Evolutionary conservation across 2,329 filamentous ascomycete genomes (phyloP), one percentile per base, ranked within the genome.

Genomic region (Aureobasidium sp.): DNA sequence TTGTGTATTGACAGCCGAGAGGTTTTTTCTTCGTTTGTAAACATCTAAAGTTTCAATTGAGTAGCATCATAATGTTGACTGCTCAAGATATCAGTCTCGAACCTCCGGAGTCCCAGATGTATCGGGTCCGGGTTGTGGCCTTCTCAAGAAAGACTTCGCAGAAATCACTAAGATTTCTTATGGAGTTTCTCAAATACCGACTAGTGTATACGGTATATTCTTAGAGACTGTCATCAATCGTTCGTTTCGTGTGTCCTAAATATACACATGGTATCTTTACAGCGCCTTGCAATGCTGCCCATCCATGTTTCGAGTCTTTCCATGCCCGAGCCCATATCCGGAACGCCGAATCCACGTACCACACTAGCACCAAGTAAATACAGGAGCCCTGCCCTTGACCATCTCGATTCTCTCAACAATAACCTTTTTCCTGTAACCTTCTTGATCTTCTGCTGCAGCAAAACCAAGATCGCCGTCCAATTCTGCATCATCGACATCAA

Each of bases 351-450:
- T 59, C 30, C 14, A 37, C 50, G 39, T 58, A n/a, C 16, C 21
- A 57, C 30, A 41, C 74, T 67, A 97, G 79, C 94, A 99, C 90
- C 94, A 99, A 48, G 90, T 96, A 75, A 99, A 99, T 36, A 99
- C 91, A 2, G 94, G 94, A 72, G 96, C 95, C 73, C 88, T 89
- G 71, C 87, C 90, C 81, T 97, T 97, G 64, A 99, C 94, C 63
- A 93, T 89, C 79, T 99, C 94, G 62, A 99, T 77, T 65, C 94
- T 82, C 79, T 99, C 94, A 51, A 99, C 92, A 79, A 99, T 97
- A 51, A 99, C 94, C 75, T 94, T 96, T 68, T 92, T 84, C 72
- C 89, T 86, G 69, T 91, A 90, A 13, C 90, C 90, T 75, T 97
- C 94, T 84, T 96, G 91, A 30, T 91, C 94, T 73, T 93, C 90